These are phyloP conservation scores for Alternaria viburni DNA, from an alignment of 2,329 filamentous ascomycete species.

Conservation along the genomic window DNA sequence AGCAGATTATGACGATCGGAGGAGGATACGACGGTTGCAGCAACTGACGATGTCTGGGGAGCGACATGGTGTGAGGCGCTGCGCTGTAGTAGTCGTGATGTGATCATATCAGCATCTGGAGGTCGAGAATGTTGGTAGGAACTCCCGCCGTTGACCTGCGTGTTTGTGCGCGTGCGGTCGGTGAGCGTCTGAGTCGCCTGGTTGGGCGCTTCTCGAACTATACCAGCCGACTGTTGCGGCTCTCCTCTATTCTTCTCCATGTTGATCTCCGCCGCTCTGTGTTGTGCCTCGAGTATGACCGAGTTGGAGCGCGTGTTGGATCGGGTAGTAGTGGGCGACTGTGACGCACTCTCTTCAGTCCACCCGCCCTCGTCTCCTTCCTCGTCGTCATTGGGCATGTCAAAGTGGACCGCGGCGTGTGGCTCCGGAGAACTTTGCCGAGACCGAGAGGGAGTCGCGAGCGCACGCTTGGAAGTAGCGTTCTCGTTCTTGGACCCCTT, in stretches of 20 bases:
- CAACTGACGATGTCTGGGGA: constrained; percentile 69
- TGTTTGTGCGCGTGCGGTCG: constrained; percentile 34
- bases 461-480: constrained; percentile 36
- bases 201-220: constrained; percentile 13
- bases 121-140: constrained; percentile 45
- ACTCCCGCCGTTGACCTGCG: constrained; percentile 38
- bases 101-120: constrained; percentile 69
- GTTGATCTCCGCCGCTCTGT: constrained; percentile 30
- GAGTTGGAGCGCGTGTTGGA: constrained; percentile 51
- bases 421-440: constrained; percentile 44
- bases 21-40: constrained; percentile 57
- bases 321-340: constrained; percentile 50
- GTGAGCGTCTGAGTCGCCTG: constrained; percentile 26
- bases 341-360: constrained; percentile 52
- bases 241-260: constrained; percentile 32
- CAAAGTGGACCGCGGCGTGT: constrained; percentile 51
- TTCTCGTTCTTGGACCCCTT: constrained; percentile 45
- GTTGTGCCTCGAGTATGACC: constrained; percentile 44
- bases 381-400: constrained; percentile 41
- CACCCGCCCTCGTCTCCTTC: constrained; percentile 46
- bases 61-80: constrained; percentile 67
- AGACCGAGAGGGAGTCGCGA: constrained; percentile 37
- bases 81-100: constrained; percentile 70
- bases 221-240: constrained; percentile 15
- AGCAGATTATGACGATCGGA: constrained; percentile 46